These are phyloP conservation scores for Chrysophaeum taylorii DNA, from an alignment of 352 stramenopile species.

Conservation along the genomic window DNA sequence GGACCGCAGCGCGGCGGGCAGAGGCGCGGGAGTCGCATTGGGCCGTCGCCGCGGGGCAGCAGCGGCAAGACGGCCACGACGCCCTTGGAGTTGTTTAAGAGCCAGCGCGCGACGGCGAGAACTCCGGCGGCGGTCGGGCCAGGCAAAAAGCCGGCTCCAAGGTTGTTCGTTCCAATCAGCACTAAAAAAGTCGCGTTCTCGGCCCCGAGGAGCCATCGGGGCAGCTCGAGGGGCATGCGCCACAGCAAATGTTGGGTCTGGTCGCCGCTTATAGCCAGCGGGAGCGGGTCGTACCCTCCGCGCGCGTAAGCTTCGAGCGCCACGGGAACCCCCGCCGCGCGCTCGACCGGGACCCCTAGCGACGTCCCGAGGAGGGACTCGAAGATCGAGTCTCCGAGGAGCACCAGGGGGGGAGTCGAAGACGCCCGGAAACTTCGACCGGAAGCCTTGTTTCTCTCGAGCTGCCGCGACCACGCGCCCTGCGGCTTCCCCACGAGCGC, in stretches of 20 bases:
- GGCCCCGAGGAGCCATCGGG: not conserved
- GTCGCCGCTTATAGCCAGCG: slow-evolving; percentile 36
- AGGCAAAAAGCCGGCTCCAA: slow-evolving; percentile 25
- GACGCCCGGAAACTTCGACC: slow-evolving; percentile 14
- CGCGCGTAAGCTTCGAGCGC: slow-evolving; percentile 25
- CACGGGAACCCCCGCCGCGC: slow-evolving; percentile 16
- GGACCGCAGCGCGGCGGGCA: slow-evolving; percentile 29
- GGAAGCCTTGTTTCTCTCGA: slow-evolving; percentile 8
- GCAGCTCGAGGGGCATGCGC: slow-evolving; percentile 25
- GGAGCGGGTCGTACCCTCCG: slow-evolving; percentile 27
- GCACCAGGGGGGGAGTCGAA: slow-evolving; percentile 20
- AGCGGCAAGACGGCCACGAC: slow-evolving; percentile 23
- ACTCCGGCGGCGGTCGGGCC: slow-evolving; percentile 20
- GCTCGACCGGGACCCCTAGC: slow-evolving; percentile 11
- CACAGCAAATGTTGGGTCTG: slow-evolving; percentile 42
- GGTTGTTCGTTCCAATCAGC: slow-evolving; percentile 45
- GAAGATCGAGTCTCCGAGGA: slow-evolving; percentile 41
- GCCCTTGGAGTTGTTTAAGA: slow-evolving; percentile 16
- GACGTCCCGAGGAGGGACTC: slow-evolving; percentile 30
- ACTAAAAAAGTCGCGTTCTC: slow-evolving; percentile 23
- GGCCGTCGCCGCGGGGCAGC: slow-evolving; percentile 26
- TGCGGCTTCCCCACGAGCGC: slow-evolving; percentile 22
- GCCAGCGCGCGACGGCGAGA: slow-evolving; percentile 23
- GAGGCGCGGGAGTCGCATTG: slow-evolving; percentile 5
- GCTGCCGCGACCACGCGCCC: slow-evolving; percentile 22